A percentile compares a stretch with the other conserved stretches of the same genome.
Conservation (phyloP, 192 early-diverging fungal genomes). For the Gamsiella multidivaricata region DNA sequence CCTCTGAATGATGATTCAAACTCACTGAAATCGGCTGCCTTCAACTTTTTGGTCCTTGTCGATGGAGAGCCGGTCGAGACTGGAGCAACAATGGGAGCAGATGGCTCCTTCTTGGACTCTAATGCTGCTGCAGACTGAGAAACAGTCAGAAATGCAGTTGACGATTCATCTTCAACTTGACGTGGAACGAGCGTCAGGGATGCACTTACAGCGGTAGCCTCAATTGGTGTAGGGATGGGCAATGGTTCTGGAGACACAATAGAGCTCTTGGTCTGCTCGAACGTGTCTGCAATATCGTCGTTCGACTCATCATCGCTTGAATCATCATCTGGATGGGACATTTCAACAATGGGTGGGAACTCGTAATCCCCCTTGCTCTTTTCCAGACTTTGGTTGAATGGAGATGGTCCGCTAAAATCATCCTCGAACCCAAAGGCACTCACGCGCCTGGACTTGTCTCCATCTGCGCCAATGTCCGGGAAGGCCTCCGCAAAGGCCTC, state of each 20-base stretch:
- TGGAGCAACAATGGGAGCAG: background rate
- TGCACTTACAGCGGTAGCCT: background rate
- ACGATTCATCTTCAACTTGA: background rate
- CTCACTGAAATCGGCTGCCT: constrained; percentile 34
- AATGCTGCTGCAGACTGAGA: background rate
- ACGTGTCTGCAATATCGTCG: constrained; percentile 32
- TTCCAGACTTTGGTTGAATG: constrained; percentile 9
- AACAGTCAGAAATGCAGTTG: background rate
- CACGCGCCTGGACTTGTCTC: constrained; percentile 28
- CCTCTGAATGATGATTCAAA: constrained; percentile 43
- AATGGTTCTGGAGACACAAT: constrained; percentile 16
- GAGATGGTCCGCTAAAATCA: constrained; percentile 21
- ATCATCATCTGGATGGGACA: constrained; percentile 29
- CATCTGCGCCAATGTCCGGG: constrained; percentile 41
- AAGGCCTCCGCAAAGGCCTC: constrained; percentile 43
- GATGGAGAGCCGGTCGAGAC: constrained; percentile 18
- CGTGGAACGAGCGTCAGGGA: no score
- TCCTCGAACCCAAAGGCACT: constrained; percentile 53
- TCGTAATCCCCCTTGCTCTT: constrained; percentile 36
- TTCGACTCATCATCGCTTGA: constrained; percentile 42
- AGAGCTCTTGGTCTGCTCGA: constrained; percentile 45
- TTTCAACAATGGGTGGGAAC: constrained; percentile 51
- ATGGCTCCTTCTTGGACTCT: background rate
- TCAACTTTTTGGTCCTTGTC: constrained; percentile 38
- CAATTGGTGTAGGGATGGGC: background rate